Base-by-base conservation (phyloP, 1,284 basidiomycete genomes). In the Ganoderma multipileum region DNA sequence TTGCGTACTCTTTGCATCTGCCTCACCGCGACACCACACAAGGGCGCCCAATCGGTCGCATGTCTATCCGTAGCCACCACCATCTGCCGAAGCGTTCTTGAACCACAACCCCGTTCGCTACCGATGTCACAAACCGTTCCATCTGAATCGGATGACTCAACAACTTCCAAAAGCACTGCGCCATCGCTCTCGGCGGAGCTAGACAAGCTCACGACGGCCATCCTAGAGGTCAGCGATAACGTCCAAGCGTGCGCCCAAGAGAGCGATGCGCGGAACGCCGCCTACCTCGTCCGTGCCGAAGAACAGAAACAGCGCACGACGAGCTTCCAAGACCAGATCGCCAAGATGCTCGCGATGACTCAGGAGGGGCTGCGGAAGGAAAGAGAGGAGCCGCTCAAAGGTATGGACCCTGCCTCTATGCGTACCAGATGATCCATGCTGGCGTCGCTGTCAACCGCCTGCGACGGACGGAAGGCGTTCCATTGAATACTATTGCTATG, bases 261-360 rank as follows among this genome's bases (percentile, higher is more conserved):
- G 36, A 64, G 65, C 63, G 71, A 63, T 16, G 71, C 28, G n/a
- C 71, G 68, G 18, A 60, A 64, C 61, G 61, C 59, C 6, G 36
- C 41, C 18, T 36, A 16, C 50, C 38, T 36, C 23, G 63, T 60
- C 42, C 71, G 64, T 3, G 69, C 42, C 4, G 67, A 58, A 28
- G 61, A 41, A 61, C 33, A 67, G 52, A 8, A 14, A 52, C 16
- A 20, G 67, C 67, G 64, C n/a, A 59, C 63, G 30, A 20, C 20
- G 61, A 63, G 58, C 58, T 61, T 70, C 42, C 67, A 70, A 30
- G 68, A 57, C 39, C 67, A 64, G 58, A 63, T 72, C 23, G 61
- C 63, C 61, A 55, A 65, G 61, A 65, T 72, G 67, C 62, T 70
- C 12, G 69, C 65, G 65, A 65, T 70, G 65, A 68, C 69, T 61